Conservation (phyloP, 2,329 filamentous ascomycete species). For the Stagonosporopsis rhizophila region DNA sequence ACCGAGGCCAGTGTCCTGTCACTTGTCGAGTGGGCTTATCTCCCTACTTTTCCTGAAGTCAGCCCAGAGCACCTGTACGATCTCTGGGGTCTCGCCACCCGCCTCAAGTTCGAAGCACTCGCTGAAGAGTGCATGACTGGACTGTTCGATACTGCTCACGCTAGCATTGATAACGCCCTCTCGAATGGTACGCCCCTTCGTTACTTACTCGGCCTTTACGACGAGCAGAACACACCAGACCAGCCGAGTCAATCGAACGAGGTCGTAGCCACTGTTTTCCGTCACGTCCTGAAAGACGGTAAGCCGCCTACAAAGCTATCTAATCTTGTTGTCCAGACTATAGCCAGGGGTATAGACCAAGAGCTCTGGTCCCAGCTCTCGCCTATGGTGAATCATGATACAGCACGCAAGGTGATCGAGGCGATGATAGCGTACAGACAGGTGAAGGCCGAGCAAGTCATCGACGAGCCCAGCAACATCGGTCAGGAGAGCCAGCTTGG, state of each 20-base stretch:
- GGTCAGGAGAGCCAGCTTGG: conserved; percentile 4
- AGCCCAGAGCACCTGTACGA: conserved; percentile 22
- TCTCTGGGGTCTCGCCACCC: conserved; percentile 22
- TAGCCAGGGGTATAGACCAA: conserved; percentile 22
- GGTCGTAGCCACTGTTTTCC: conserved; percentile 24
- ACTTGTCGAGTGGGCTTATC: conserved; percentile 33
- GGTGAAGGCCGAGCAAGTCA: conserved; percentile 5
- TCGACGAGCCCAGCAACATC: neutral
- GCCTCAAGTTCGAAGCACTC: conserved; percentile 24
- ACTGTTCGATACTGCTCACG: conserved; percentile 10
- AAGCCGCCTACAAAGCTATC: conserved; percentile 20
- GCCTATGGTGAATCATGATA: neutral
- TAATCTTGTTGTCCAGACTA: conserved; percentile 20
- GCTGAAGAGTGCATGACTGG: conserved; percentile 21
- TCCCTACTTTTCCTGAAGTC: neutral
- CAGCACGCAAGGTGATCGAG: conserved; percentile 12
- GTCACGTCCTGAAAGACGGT: conserved; percentile 23
- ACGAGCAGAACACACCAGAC: neutral
- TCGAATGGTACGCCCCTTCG: conserved; percentile 10
- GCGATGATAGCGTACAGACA: conserved; percentile 16
- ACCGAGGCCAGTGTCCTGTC: conserved; percentile 17
- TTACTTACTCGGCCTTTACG: neutral
- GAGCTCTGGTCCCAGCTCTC: conserved; percentile 19
- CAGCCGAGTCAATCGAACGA: neutral
- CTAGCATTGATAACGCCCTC: conserved; percentile 13